Evolutionary conservation across 371 early-diverging fungal species (phyloP).

Genomic region (Rhizomucor pusillus): DNA sequence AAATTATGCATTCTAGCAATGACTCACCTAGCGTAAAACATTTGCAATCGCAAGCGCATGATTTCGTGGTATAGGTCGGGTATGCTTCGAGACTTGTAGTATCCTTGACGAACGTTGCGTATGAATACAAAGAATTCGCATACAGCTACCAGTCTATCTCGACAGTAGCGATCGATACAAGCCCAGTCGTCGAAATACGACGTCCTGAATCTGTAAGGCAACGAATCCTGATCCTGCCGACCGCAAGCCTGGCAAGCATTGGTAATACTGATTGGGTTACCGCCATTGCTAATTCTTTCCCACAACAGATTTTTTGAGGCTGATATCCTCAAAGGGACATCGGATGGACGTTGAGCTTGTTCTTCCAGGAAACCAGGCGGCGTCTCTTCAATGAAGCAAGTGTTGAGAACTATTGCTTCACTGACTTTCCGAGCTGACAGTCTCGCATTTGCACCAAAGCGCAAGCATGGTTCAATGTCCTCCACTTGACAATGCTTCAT

Average conservation of each 20-base stretch:
- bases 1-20: too few species aligned
- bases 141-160: slow-evolving; percentile 88
- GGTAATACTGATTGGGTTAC: slow-evolving; percentile 33
- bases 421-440: slow-evolving; percentile 80
- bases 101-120: slow-evolving; percentile 82
- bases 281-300: slow-evolving; percentile 61
- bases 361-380: slow-evolving; percentile 72
- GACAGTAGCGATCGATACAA: slow-evolving; percentile 83
- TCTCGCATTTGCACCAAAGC: slow-evolving; percentile 84
- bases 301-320: slow-evolving; percentile 61
- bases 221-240: slow-evolving; percentile 50
- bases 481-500: slow-evolving; percentile 83
- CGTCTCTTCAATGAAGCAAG: slow-evolving; percentile 71
- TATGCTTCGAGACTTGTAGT: slow-evolving; percentile 70
- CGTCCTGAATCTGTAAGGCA: slow-evolving; percentile 80
- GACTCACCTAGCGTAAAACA: slow-evolving; percentile 75
- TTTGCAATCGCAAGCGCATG: slow-evolving; percentile 78
- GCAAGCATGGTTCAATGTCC: slow-evolving; percentile 87
- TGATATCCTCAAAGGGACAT: slow-evolving; percentile 54
- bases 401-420: slow-evolving; percentile 86
- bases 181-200: slow-evolving; percentile 82
- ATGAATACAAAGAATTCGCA: slow-evolving; percentile 94
- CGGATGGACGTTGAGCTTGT: slow-evolving; percentile 50
- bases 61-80: slow-evolving; percentile 82
- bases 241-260: slow-evolving; percentile 89